Conservation (phyloP, 805 yeast genomes). For the Metschnikowia similis region DNA sequence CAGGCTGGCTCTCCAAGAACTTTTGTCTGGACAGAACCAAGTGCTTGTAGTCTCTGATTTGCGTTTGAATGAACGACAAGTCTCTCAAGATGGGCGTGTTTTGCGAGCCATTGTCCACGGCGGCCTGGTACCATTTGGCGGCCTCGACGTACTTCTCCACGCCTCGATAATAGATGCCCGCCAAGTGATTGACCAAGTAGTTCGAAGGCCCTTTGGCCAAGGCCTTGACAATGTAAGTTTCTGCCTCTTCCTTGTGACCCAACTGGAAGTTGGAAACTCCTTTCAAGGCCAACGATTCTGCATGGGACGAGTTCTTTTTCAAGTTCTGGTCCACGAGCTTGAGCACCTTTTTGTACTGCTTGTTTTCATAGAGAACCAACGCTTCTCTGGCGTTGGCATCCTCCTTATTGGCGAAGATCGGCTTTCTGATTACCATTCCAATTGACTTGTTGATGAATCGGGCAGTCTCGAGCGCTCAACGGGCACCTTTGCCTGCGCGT, state of each 20-base stretch:
- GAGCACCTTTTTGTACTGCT: constrained; percentile 83
- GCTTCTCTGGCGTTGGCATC: constrained; percentile 78
- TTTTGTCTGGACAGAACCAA: constrained; percentile 61
- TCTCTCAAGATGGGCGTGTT: constrained; percentile 81
- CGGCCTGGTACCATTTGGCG: constrained; percentile 68
- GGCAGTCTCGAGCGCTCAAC: not conserved
- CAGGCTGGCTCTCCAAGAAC: constrained; percentile 69
- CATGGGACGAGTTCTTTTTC: constrained; percentile 70
- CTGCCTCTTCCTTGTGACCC: constrained; percentile 63
- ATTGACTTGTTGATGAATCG: not conserved
- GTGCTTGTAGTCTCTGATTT: constrained; percentile 66
- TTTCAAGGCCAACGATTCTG: constrained; percentile 80
- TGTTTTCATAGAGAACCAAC: constrained; percentile 72
- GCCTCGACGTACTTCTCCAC: constrained; percentile 71
- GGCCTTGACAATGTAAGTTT: constrained; percentile 56
- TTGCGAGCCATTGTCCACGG: constrained; percentile 71
- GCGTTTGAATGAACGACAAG: constrained; percentile 73
- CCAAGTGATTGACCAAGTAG: constrained; percentile 76
- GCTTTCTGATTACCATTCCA: constrained; percentile 19
- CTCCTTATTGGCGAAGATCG: constrained; percentile 52
- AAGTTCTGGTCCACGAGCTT: constrained; percentile 70
- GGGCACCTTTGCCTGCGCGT: not conserved
- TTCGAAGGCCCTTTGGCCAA: constrained; percentile 53
- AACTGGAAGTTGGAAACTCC: constrained; percentile 63
- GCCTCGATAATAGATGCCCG: constrained; percentile 77